Conservation (phyloP, 1,284 basidiomycete genomes). For the Microbotryum saponariae region DNA sequence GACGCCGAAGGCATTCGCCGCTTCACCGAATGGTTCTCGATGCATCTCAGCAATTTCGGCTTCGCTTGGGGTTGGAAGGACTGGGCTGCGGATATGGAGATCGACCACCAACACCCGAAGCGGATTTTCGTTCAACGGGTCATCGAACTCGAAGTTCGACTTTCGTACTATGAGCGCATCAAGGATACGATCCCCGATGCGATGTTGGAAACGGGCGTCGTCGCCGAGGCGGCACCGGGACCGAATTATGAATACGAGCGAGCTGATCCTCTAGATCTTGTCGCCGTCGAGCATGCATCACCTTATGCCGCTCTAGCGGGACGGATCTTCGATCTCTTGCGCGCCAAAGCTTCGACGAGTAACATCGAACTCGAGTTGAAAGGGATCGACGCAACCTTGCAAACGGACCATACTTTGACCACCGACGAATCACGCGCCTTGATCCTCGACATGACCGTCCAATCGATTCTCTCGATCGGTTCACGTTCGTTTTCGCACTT, state of each 20-base stretch:
- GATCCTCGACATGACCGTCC: slow-evolving; percentile 72
- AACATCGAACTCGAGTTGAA: slow-evolving; percentile 55
- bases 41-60: slow-evolving; percentile 95
- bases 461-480: slow-evolving; percentile 83
- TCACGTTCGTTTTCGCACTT: slow-evolving; percentile 95
- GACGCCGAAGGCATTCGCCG: slow-evolving; percentile 74
- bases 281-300: not conserved
- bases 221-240: slow-evolving; percentile 67
- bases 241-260: slow-evolving; percentile 76
- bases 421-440: slow-evolving; percentile 54
- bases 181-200: slow-evolving; percentile 75
- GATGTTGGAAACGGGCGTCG: slow-evolving; percentile 64
- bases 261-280: slow-evolving; percentile 33
- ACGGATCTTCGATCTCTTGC: slow-evolving; percentile 70
- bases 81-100: slow-evolving; percentile 51
- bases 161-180: slow-evolving; percentile 91
- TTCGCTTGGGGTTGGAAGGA: slow-evolving; percentile 99
- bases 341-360: slow-evolving; percentile 63
- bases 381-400: slow-evolving; percentile 45
- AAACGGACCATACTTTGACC: slow-evolving; percentile 29
- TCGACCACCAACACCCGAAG: slow-evolving; percentile 57
- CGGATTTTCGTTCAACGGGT: slow-evolving; percentile 79
- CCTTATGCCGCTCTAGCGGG: slow-evolving; percentile 66
- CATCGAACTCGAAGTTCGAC: slow-evolving; percentile 79
- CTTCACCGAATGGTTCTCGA: slow-evolving; percentile 88